These are phyloP conservation scores for Rhypophila decipiens DNA, from an alignment of 495 filamentous ascomycete species.

Conservation along the genomic window DNA sequence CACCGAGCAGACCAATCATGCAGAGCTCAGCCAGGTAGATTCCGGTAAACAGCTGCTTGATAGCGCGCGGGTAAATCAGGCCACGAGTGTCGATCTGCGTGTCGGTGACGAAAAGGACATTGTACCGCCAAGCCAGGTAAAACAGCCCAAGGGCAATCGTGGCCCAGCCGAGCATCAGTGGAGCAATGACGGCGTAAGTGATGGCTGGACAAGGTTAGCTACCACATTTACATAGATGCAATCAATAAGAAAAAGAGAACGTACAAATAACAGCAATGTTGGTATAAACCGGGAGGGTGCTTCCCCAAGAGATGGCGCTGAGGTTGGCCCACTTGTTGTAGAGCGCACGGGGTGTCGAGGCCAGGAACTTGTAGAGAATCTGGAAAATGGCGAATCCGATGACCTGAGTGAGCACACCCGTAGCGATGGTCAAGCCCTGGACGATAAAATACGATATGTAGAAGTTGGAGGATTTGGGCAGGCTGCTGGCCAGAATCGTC, in stretches of 20 bases:
- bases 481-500: conserved; percentile 60
- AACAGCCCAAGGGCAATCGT: conserved; percentile 78
- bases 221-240: background rate
- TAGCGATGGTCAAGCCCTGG: conserved; percentile 80
- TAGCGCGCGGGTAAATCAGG: conserved; percentile 75
- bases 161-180: conserved; percentile 81
- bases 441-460: conserved; percentile 94
- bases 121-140: conserved; percentile 93
- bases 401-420: conserved; percentile 69
- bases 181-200: conserved; percentile 85
- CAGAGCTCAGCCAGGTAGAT: conserved; percentile 80
- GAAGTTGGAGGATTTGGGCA: conserved; percentile 84
- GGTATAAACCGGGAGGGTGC: conserved; percentile 78
- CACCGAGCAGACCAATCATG: conserved; percentile 84
- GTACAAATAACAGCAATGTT: conserved; percentile 77
- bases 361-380: conserved; percentile 62
- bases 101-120: conserved; percentile 87
- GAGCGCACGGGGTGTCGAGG: conserved; percentile 51
- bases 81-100: conserved; percentile 85
- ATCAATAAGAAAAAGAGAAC: conserved; percentile 12
- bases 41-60: conserved; percentile 87
- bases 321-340: conserved; percentile 57
- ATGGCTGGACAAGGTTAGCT: conserved; percentile 46
- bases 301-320: conserved; percentile 75
- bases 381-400: conserved; percentile 71